Evolutionary conservation across 2,329 filamentous ascomycete genomes (phyloP), one percentile per base, ranked within the genome.

Genomic region (Amauroascus niger): DNA sequence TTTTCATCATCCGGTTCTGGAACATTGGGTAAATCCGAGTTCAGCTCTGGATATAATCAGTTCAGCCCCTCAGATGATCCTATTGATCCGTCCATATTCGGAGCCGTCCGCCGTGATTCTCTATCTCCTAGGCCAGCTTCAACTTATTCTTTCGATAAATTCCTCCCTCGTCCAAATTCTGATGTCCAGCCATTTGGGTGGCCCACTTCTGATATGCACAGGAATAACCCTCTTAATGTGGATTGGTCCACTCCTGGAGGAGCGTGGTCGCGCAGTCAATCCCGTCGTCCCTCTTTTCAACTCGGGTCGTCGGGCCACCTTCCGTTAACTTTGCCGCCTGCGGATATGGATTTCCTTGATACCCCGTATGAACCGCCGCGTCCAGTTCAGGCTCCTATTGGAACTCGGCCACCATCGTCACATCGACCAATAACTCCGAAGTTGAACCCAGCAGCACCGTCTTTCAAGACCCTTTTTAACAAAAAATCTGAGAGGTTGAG

Each of bases 371-470:
- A 76, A 43, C 74, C 72, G 16, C 71, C 69, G 33, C 76, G 76
- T 5, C 76, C 78, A 26, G 71, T 79, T 1, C 79, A 82, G 56
- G 79, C 79, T 2, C 80, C 81, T 0, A 96, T 97, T 60, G 91
- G 91, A 22, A 94, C 88, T 45, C 82, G 84, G 2, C 88, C 86
- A 67, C 67, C 78, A 63, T 74, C 75, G 45, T 74, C 76, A 63
- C 73, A 83, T 65, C 68, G 82, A 67, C 71, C 70, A 50, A 64
- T 75, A 39, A 74, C 83, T 69, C 62, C 81, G 45, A 77, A 79
- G 61, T 77, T 97, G 26, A 97, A 98, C 63, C 93, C 93, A 6
- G 81, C 87, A 6, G 93, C 91, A 0, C 90, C 90, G 7, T 87
- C 86, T 0, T 97, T 97, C 66, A 91, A 86, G 69, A 83, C 79